Evolutionary conservation across 768 basidiomycete genomes (phyloP), one percentile per base, ranked within the genome.

Genomic region (Lactifluus rugatus): DNA sequence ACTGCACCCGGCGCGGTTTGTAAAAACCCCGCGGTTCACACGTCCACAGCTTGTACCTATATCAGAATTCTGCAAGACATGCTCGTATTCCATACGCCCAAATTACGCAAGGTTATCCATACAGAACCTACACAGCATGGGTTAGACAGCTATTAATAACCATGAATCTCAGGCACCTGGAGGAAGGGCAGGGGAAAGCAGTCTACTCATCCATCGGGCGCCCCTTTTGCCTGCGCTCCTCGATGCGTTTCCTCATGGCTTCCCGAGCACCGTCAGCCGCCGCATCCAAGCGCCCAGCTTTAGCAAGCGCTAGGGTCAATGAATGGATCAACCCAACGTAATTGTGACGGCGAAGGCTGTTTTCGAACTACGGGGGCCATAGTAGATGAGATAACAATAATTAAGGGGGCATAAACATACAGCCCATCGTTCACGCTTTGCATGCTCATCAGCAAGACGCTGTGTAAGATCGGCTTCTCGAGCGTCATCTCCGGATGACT

Each of bases 281-380:
- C 2, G 75, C 68, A 21, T 79, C 74, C 31, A 93, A 73, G 59
- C 75, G 78, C 3, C 83, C 86, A 7, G 78, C 78, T 67, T 85
- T 87, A 10, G 89, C 90, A 21, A 94, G 75, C 11, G 81, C 83
- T 19, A 80, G 69, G n/a, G 89, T 71, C 32, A 93, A 73, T 0
- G 81, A 83, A 67, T 92, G 85, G 5, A 84, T 82, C 21, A 93
- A 74, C 34, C 93, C 89, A 48, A 93, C 78, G 69, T 93, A 87
- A 65, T 94, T 95, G 66, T 94, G 92, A 65, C 84, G 77, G 41
- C 92, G 82, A 39, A 93, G 75, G 61, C 86, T 84, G 72, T 94
- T 93, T 72, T 93, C 89, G 61, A 93, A 90, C 88, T 92, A 65
- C 16, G 56, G 26, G 14, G 11, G 45, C 58, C 52, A 46, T 64